Percentiles rank a stretch among this genome's conserved stretches.
Evolutionary conservation across 768 basidiomycete genomes (phyloP).

Genomic region (Tricholoma saponaceum): DNA sequence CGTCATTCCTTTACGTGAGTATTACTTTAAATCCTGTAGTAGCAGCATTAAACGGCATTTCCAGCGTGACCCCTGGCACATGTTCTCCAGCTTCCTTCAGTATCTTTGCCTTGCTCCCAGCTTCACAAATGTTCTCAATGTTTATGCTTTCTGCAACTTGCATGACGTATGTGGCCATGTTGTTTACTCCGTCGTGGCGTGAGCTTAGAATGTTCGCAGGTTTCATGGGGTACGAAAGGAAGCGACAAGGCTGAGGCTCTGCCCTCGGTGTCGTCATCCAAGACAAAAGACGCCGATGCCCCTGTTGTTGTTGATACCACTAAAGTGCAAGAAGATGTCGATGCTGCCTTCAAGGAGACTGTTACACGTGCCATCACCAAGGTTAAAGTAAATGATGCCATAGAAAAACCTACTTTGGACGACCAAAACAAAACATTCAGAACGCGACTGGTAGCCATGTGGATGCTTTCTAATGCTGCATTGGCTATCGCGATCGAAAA

Average conservation of each 20-base stretch:
- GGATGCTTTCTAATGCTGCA: slow-evolving; percentile 72
- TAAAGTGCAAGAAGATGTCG: slow-evolving; percentile 82
- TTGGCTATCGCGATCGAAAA: slow-evolving; percentile 76
- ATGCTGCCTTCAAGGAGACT: slow-evolving; percentile 87
- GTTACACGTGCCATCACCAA: slow-evolving; percentile 84
- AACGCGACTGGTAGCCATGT: slow-evolving; percentile 77
- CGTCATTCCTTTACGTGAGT: slow-evolving; percentile 84
- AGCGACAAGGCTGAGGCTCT: slow-evolving; percentile 92
- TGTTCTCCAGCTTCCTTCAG: slow-evolving; percentile 92
- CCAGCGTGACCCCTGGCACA: slow-evolving; percentile 95
- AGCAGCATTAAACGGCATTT: background rate
- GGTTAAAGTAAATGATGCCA: slow-evolving; percentile 55
- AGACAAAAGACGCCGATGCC: slow-evolving; percentile 68
- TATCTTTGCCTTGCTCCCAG: slow-evolving; percentile 88
- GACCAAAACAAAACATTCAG: slow-evolving; percentile 93
- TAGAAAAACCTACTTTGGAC: slow-evolving; percentile 81
- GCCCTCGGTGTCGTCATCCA: slow-evolving; percentile 84
- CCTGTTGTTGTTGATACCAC: slow-evolving; percentile 85
- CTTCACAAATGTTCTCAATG: slow-evolving; percentile 93
- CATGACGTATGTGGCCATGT: slow-evolving; percentile 59
- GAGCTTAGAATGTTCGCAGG: slow-evolving; percentile 31
- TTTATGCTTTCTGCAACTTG: slow-evolving; percentile 96
- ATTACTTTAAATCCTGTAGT: background rate
- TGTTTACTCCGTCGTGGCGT: background rate
- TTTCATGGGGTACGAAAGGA: slow-evolving; percentile 94